Evolutionary conservation across 345 rosid genomes (phyloP).

Genomic region (Brassica carinata): DNA sequence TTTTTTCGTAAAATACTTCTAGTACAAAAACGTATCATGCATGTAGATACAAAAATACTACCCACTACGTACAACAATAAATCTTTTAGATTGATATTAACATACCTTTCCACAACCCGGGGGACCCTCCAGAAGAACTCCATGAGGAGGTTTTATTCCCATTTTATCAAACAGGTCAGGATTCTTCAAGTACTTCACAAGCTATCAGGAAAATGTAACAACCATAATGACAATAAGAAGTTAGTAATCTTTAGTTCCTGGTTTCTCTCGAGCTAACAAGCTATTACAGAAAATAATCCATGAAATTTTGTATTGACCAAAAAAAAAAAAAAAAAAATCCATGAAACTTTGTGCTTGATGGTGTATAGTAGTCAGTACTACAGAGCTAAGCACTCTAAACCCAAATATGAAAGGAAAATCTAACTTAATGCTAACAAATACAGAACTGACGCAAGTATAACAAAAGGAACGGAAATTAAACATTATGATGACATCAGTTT

Average conservation of each 20-base stretch:
- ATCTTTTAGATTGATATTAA: conserved; percentile 15
- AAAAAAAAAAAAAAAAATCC: too few species aligned
- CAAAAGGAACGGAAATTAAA: not conserved
- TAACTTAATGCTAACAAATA: not conserved
- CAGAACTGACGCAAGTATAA: not conserved
- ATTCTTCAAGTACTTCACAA: conserved; percentile 93
- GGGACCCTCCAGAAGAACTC: conserved; percentile 94
- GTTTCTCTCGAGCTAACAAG: conserved; percentile 8
- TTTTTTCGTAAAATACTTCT: not conserved
- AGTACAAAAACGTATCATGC: not conserved
- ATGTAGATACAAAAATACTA: not conserved
- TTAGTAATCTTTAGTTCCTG: conserved; percentile 19
- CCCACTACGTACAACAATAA: conserved; percentile 15
- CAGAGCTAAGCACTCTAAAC: conserved; percentile 5
- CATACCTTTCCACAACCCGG: conserved; percentile 97
- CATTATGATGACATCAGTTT: not conserved
- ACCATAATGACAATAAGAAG: not conserved
- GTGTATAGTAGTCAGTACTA: not conserved
- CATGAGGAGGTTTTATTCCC: conserved; percentile 97
- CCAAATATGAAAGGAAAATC: conserved; percentile 4
- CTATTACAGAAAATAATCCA: not conserved
- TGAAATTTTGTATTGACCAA: not conserved
- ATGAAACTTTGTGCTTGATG: not conserved
- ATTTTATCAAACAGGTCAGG: conserved; percentile 93
- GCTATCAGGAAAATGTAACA: conserved; percentile 47